Evolutionary conservation across 2,329 filamentous ascomycete genomes (phyloP).

Genomic region (Chrysoporthe puriensis): DNA sequence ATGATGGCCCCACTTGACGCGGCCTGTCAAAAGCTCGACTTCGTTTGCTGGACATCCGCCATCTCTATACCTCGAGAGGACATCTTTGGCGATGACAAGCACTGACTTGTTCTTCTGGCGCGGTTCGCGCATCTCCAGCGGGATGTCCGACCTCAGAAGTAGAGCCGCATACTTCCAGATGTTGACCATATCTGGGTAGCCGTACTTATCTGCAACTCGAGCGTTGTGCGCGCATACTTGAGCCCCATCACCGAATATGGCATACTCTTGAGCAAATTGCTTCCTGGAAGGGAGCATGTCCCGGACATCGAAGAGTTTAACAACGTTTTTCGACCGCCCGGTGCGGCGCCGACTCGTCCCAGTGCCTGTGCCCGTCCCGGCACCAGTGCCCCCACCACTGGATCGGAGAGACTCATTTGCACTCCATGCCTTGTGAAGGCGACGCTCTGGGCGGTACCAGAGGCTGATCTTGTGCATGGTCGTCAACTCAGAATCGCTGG

Average conservation of each 20-base stretch:
- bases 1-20: slow-evolving; percentile 70
- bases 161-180: slow-evolving; percentile 84
- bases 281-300: slow-evolving; percentile 77
- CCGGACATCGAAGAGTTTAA: slow-evolving; percentile 74
- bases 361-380: slow-evolving; percentile 60
- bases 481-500: slow-evolving; percentile 65
- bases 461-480: slow-evolving; percentile 62
- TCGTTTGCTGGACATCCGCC: slow-evolving; percentile 26
- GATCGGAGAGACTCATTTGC: slow-evolving; percentile 61
- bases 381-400: slow-evolving; percentile 63
- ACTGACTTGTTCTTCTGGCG: slow-evolving; percentile 61
- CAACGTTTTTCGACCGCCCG: slow-evolving; percentile 64
- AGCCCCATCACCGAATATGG: slow-evolving; percentile 80
- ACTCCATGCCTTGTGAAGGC: slow-evolving; percentile 59
- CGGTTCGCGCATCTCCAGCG: slow-evolving; percentile 65
- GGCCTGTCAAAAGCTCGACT: slow-evolving; percentile 49
- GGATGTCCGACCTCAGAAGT: slow-evolving; percentile 76
- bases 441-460: slow-evolving; percentile 58
- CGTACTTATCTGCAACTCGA: slow-evolving; percentile 71
- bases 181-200: slow-evolving; percentile 72
- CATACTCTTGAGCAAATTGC: slow-evolving; percentile 77
- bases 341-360: slow-evolving; percentile 54
- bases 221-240: slow-evolving; percentile 86
- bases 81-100: slow-evolving; percentile 70
- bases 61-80: slow-evolving; percentile 49